Evolutionary conservation across 1,139 yeast species (phyloP), one percentile per base, ranked within the genome.

Genomic region (Pichia sp.): DNA sequence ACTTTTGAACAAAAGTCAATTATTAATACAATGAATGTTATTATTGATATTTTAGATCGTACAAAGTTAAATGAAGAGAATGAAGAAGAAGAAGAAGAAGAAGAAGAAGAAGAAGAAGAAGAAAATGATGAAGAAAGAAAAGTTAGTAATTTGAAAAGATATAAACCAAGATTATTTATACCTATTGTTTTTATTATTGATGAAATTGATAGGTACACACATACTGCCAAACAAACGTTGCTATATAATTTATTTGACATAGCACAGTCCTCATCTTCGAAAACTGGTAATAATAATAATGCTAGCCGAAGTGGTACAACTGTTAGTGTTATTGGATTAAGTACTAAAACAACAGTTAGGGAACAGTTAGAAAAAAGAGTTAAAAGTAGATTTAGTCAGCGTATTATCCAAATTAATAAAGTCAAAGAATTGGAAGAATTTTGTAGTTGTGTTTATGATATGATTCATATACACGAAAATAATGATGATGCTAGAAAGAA

Each of bases 341-440:
- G 96, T 0, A 76, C 93, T 2, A 83, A 84, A 53, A 73, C 88
- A 36, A 87, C 87, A 10, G 77, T 89, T 0, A 73, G 91, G 50
- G 98, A 93, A 61, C 74, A 81, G 58, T 73, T 93, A 51, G 99
- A 95, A 65, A 93, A 91, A 63, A 77, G 99, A 60, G 98, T 95
- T 0, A 79, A 90, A 60, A 85, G 95, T 53, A 73, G 99, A 56
- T 93, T 91, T 67, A 84, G 95, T 36, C 97, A 91, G 64, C 71
- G 96, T 49, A 71, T 87, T 2, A 75, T 88, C 36, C 75, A 79
- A 38, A 72, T 89, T 45, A 77, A 77, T 44, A 83, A 82, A 50
- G 73, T 84, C 0, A 59, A 61, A 3, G 66, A 68, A 7, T 57
- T 79, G 2, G 77, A 74, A 0, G 74, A 72, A 7, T 84, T 80